Conservation (phyloP, 768 basidiomycete genomes). For the Polyporus arcularius region DNA sequence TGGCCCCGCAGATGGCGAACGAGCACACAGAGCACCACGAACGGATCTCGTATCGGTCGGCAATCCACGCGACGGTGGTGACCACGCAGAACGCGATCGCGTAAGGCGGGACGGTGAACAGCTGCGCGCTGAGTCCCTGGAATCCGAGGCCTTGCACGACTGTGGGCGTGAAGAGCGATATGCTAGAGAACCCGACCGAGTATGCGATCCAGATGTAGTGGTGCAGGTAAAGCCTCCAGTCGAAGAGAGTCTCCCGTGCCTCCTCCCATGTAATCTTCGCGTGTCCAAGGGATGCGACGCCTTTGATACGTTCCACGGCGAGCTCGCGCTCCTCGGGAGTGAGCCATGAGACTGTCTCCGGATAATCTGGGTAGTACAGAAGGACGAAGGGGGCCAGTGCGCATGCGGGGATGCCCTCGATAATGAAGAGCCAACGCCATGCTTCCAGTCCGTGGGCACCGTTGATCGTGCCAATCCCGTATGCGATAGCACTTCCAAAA, state of each 20-base stretch:
- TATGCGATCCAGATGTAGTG: slow-evolving; percentile 42
- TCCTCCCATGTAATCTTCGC: slow-evolving; percentile 39
- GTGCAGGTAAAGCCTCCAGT: slow-evolving; percentile 41
- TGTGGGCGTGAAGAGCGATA: slow-evolving; percentile 65
- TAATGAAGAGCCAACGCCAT: slow-evolving; percentile 41
- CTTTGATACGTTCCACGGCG: slow-evolving; percentile 40
- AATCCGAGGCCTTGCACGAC: slow-evolving; percentile 67
- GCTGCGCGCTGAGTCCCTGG: slow-evolving; percentile 52
- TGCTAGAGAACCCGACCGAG: slow-evolving; percentile 44
- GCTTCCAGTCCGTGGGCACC: slow-evolving; percentile 25
- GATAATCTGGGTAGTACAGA: slow-evolving; percentile 19
- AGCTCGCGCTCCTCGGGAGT: slow-evolving; percentile 31
- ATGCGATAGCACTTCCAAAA: slow-evolving; percentile 35
- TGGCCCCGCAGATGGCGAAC: slow-evolving; percentile 19
- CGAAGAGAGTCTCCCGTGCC: slow-evolving; percentile 35
- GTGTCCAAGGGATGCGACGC: slow-evolving; percentile 39
- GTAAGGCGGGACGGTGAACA: slow-evolving; percentile 59
- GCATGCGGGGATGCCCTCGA: slow-evolving; percentile 38
- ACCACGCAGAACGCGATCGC: slow-evolving; percentile 34
- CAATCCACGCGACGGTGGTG: slow-evolving; percentile 19
- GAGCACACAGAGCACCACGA: slow-evolving; percentile 15
- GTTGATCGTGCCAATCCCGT: slow-evolving; percentile 33
- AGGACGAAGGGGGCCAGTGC: slow-evolving; percentile 14
- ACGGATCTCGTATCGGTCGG: slow-evolving; percentile 24
- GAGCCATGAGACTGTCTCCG: slow-evolving; percentile 21